These are phyloP conservation scores for Pouteria glomerata DNA, from an alignment of 148 eudicot species.

Conservation along the genomic window DNA sequence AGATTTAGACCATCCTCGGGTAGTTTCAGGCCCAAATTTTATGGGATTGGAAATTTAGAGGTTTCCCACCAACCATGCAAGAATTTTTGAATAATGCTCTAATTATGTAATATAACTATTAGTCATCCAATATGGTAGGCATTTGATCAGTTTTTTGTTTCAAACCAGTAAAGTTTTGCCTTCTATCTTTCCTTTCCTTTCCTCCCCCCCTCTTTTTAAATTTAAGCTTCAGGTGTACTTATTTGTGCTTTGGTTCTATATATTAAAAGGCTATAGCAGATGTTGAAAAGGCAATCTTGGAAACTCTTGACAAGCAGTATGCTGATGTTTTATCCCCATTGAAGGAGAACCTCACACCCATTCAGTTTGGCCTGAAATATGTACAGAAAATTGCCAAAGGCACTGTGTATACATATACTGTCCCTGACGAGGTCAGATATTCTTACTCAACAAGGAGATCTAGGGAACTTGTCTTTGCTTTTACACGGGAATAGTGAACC, in stretches of 20 bases:
- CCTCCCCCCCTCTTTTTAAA: too few species aligned
- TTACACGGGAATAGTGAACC: not conserved
- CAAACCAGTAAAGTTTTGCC: not conserved
- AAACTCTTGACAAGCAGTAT: constrained; percentile 60
- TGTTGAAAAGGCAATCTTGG: constrained; percentile 61
- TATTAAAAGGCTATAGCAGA: constrained; percentile 63
- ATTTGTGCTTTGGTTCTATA: constrained; percentile 4
- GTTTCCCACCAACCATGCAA: not conserved
- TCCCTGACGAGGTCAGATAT: constrained; percentile 49
- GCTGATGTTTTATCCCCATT: constrained; percentile 66
- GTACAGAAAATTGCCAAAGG: constrained; percentile 72
- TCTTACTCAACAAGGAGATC: not conserved
- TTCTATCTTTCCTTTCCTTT: not conserved
- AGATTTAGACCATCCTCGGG: not conserved
- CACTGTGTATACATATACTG: constrained; percentile 31
- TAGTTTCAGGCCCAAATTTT: not conserved
- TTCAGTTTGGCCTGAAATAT: constrained; percentile 62
- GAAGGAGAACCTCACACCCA: constrained; percentile 52
- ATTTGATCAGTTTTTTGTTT: not conserved
- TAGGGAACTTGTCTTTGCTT: not conserved
- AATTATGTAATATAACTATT: not conserved
- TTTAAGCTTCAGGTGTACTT: too few species aligned
- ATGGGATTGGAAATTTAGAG: not conserved
- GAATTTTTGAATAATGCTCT: not conserved
- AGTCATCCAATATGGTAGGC: not conserved